phyloP scores from a whole-genome alignment of 2,329 filamentous ascomycete genomes.

The Thelonectria olida region DNA sequence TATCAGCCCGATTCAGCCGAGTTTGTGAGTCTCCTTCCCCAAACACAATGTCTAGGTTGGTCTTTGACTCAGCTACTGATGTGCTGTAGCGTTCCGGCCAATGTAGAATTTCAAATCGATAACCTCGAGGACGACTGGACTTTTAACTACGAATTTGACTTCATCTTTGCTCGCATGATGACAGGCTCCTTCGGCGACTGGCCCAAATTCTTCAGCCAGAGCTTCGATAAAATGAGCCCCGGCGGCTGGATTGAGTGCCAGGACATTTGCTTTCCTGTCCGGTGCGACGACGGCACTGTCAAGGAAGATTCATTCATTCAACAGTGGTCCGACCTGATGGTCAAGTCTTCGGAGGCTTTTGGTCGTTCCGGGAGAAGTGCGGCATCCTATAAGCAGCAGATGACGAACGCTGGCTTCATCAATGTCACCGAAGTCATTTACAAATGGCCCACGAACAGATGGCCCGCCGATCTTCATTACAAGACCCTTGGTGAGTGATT shows the following conservation, averaged over 20 bases:
- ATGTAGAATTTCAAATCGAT: conserved; percentile 58
- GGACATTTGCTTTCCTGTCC: conserved; percentile 51
- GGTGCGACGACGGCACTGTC: conserved; percentile 54
- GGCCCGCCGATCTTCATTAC: conserved; percentile 60
- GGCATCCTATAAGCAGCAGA: conserved; percentile 44
- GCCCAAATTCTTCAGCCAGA: conserved; percentile 48
- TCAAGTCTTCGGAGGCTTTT: conserved; percentile 42
- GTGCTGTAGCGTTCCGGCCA: conserved; percentile 53
- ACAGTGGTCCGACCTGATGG: conserved; percentile 41
- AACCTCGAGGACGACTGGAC: conserved; percentile 54
- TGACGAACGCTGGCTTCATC: conserved; percentile 62
- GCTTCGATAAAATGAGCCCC: conserved; percentile 49
- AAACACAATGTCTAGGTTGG: too few species aligned
- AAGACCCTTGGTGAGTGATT: conserved; percentile 57
- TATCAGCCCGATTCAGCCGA: conserved; percentile 53
- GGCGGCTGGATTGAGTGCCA: conserved; percentile 56
- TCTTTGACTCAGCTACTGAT: not conserved
- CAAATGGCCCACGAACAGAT: conserved; percentile 61
- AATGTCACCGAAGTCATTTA: conserved; percentile 58
- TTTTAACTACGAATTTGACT: conserved; percentile 50
- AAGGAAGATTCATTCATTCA: conserved; percentile 38
- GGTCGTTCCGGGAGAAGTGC: conserved; percentile 44
- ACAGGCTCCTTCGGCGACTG: conserved; percentile 47
- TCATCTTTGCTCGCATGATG: conserved; percentile 52
- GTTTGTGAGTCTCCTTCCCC: conserved; percentile 35